These are phyloP conservation scores for Zopfia rhizophila DNA, from an alignment of 2,329 filamentous ascomycete species.

Conservation along the genomic window DNA sequence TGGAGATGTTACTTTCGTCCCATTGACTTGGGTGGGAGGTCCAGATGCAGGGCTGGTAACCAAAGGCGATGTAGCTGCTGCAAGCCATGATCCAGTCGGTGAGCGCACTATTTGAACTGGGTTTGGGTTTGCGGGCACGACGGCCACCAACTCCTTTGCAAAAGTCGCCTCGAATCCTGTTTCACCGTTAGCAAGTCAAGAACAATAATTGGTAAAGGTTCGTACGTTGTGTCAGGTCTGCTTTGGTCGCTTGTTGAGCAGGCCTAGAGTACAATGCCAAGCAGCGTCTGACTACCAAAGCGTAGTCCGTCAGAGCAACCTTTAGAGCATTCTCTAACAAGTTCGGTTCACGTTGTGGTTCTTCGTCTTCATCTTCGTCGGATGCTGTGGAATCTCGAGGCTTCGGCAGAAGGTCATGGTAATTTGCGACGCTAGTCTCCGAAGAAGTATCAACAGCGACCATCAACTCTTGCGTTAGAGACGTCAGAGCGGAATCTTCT, in stretches of 20 bases:
- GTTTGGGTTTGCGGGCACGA: conserved; percentile 49
- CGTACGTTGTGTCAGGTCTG: conserved; percentile 73
- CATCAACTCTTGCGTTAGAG: conserved; percentile 79
- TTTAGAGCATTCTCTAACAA: conserved; percentile 81
- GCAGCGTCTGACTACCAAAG: conserved; percentile 85
- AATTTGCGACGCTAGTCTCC: conserved; percentile 80
- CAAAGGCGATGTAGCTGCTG: conserved; percentile 37
- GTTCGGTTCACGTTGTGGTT: conserved; percentile 58
- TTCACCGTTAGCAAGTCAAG: conserved; percentile 28
- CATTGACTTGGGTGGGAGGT: conserved; percentile 35
- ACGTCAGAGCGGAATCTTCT: conserved; percentile 74
- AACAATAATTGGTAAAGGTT: conserved; percentile 28
- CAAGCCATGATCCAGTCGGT: conserved; percentile 47
- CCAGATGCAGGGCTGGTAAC: conserved; percentile 35
- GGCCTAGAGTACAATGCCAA: conserved; percentile 74
- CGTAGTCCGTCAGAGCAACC: conserved; percentile 88
- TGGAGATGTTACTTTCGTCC: conserved; percentile 34
- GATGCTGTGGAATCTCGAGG: conserved; percentile 47
- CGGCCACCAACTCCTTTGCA: conserved; percentile 52
- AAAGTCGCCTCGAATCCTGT: conserved; percentile 59
- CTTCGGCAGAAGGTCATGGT: conserved; percentile 77
- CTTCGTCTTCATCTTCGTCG: conserved; percentile 53
- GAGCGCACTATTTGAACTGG: conserved; percentile 43
- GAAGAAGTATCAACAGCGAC: conserved; percentile 79
- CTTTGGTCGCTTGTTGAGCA: conserved; percentile 68